phyloP scores from a whole-genome alignment of 208 protist species.

The Wallacemonas sp. region DNA sequence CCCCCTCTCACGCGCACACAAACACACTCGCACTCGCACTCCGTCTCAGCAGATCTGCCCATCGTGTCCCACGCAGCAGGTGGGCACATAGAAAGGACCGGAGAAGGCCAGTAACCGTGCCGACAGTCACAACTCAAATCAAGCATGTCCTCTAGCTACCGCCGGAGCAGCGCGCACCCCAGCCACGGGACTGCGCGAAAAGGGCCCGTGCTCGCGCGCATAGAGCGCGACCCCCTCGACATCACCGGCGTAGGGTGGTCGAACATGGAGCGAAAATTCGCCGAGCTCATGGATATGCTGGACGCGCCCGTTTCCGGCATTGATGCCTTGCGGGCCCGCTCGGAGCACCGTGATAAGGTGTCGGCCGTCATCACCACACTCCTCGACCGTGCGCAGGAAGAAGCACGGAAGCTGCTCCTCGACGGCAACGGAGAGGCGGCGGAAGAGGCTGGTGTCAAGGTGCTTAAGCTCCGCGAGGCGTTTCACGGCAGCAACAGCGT shows the following conservation, averaged over 20 bases:
- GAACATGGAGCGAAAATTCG: slow-evolving; percentile 66
- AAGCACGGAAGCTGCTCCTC: slow-evolving; percentile 64
- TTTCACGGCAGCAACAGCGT: slow-evolving; percentile 72
- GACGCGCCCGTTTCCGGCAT: slow-evolving; percentile 61
- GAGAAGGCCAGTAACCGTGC: too few species aligned
- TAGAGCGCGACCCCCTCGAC: slow-evolving; percentile 43
- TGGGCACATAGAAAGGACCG: too few species aligned
- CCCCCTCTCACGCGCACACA: too few species aligned
- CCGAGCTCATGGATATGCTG: slow-evolving; percentile 68
- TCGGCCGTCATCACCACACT: slow-evolving; percentile 47
- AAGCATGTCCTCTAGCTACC: slow-evolving; percentile 6
- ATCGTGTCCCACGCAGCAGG: too few species aligned
- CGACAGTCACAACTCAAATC: too few species aligned
- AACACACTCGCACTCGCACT: too few species aligned
- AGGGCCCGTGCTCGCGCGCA: neutral
- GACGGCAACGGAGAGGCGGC: slow-evolving; percentile 69
- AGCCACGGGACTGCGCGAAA: neutral
- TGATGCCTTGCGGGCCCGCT: slow-evolving; percentile 58
- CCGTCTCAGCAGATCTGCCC: too few species aligned
- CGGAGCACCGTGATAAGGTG: slow-evolving; percentile 56
- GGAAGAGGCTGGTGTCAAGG: slow-evolving; percentile 76
- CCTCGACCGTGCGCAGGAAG: slow-evolving; percentile 71
- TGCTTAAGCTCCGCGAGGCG: slow-evolving; percentile 67
- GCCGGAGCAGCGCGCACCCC: neutral
- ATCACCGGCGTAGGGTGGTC: slow-evolving; percentile 63